A percentile compares a stretch with the other conserved stretches of the same genome.
These are phyloP conservation scores for Verbena officinalis DNA, from an alignment of 257 asterid species.

Conservation along the genomic window DNA sequence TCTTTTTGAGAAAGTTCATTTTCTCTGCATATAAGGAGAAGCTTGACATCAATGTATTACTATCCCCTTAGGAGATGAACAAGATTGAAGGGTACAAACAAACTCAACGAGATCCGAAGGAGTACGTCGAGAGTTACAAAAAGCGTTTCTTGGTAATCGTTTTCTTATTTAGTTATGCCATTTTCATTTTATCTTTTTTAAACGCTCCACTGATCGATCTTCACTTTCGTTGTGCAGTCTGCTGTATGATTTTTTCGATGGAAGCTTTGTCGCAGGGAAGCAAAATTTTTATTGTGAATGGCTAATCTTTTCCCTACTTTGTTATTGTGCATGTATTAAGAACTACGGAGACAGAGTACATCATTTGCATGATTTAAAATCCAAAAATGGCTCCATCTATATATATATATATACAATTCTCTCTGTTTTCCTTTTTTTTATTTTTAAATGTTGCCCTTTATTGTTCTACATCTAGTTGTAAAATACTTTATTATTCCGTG, in stretches of 20 bases:
- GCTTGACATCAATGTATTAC: neutral
- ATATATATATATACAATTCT: too few species aligned
- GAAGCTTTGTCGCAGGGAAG: neutral
- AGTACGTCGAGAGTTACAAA: slow-evolving; percentile 61
- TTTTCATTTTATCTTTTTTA: too few species aligned
- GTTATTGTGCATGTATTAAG: neutral
- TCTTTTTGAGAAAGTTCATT: too few species aligned
- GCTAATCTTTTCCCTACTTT: neutral
- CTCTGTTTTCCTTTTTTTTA: too few species aligned
- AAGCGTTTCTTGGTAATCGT: slow-evolving; percentile 55
- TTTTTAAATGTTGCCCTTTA: too few species aligned
- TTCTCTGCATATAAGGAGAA: too few species aligned
- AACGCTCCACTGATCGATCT: neutral
- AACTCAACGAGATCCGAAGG: slow-evolving; percentile 64
- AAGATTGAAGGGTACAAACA: slow-evolving; percentile 72
- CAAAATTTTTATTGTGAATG: neutral
- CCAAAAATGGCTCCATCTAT: too few species aligned
- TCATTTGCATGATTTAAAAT: neutral
- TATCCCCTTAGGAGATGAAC: slow-evolving; percentile 71
- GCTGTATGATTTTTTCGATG: slow-evolving; percentile 10
- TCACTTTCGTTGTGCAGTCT: slow-evolving; percentile 29
- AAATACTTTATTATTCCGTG: too few species aligned
- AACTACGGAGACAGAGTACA: slow-evolving; percentile 5
- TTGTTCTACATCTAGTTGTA: too few species aligned
- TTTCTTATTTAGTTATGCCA: too few species aligned